phyloP scores from a whole-genome alignment of 106 monocot genomes.

The Triglochin maritima region DNA sequence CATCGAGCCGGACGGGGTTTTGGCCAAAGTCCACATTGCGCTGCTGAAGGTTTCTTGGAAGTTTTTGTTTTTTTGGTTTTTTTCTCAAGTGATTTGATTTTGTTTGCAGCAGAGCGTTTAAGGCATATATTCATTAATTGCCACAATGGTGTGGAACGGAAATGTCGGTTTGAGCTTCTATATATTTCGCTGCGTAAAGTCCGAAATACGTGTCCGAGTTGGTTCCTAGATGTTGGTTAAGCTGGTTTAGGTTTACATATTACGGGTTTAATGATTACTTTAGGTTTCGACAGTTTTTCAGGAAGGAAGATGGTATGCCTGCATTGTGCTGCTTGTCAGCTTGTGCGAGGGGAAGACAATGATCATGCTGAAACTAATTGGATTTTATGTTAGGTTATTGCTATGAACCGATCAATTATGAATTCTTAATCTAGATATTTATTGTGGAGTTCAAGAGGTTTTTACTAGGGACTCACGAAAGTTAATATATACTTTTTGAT shows the following conservation, averaged over 20 bases:
- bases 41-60: slow-evolving; percentile 14
- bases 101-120: neutral
- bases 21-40: slow-evolving; percentile 16
- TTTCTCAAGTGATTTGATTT: neutral
- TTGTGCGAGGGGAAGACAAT: neutral
- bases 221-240: neutral
- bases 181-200: neutral
- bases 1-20: slow-evolving; percentile 2
- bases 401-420: neutral
- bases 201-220: too few species aligned
- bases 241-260: neutral
- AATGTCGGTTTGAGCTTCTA: neutral
- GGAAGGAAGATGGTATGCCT: neutral
- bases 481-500: neutral
- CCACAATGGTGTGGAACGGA: neutral
- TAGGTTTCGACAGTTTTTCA: too few species aligned
- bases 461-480: too few species aligned
- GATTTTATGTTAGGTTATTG: neutral
- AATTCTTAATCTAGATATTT: neutral
- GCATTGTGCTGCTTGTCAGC: neutral
- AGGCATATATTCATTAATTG: neutral
- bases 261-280: too few species aligned
- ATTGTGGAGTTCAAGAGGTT: neutral
- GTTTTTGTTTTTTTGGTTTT: neutral
- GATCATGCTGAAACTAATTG: neutral